phyloP scores from a whole-genome alignment of 2,329 filamentous ascomycete species.

The Cercospora zeina region DNA sequence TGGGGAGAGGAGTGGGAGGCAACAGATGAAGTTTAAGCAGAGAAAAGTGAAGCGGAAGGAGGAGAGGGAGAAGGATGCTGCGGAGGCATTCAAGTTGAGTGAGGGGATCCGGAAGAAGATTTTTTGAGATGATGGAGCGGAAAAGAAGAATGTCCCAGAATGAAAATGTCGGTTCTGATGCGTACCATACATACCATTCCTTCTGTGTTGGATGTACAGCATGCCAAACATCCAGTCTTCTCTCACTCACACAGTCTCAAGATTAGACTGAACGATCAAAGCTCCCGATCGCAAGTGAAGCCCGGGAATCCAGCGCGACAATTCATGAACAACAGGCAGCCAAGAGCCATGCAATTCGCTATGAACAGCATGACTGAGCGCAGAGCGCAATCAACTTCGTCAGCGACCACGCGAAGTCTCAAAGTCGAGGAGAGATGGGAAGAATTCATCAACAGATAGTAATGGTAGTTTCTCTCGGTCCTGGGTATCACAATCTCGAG shows the following conservation, averaged over 20 bases:
- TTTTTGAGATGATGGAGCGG: slow-evolving; percentile 7
- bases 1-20: not conserved
- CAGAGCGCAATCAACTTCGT: not conserved
- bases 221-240: not conserved
- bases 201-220: not conserved
- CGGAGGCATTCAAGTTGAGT: slow-evolving; percentile 4
- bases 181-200: not conserved
- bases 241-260: not conserved
- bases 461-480: not conserved
- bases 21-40: slow-evolving; percentile 21
- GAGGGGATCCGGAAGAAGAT: slow-evolving; percentile 17
- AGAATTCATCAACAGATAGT: not conserved
- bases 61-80: slow-evolving; percentile 9
- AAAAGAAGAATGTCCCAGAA: not conserved
- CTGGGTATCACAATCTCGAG: not conserved
- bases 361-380: not conserved
- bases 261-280: too few relatives aligned
- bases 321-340: too few relatives aligned
- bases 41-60: slow-evolving; percentile 5
- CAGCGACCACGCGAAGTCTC: not conserved
- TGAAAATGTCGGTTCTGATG: not conserved
- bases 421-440: not conserved
- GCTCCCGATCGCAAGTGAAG: too few relatives aligned
- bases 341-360: too few relatives aligned
- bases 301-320: too few relatives aligned